Percentiles rank a stretch among this genome's conserved stretches.
Evolutionary conservation across 495 filamentous ascomycete species (phyloP).

Genomic region (Daldinia childiae): DNA sequence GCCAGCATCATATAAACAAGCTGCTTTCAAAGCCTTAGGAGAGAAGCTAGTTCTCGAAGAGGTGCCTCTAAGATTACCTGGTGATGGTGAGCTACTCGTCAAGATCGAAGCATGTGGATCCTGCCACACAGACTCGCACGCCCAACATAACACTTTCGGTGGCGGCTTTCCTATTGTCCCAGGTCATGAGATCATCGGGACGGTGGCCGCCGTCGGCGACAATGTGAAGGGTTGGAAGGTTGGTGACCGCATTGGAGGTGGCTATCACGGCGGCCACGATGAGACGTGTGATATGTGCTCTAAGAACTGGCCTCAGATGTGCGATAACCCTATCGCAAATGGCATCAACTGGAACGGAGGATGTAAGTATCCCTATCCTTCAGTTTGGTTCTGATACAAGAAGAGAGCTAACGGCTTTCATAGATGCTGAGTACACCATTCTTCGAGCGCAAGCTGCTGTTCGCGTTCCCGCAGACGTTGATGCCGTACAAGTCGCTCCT

Average conservation of each 20-base stretch:
- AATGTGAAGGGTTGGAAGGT: constrained; percentile 53
- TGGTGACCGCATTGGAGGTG: constrained; percentile 58
- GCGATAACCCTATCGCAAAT: constrained; percentile 59
- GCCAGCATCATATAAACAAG: constrained; percentile 51
- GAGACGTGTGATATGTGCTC: constrained; percentile 56
- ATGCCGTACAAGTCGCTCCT: constrained; percentile 67
- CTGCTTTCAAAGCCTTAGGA: constrained; percentile 47
- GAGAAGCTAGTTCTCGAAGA: constrained; percentile 47
- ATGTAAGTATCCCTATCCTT: constrained; percentile 37
- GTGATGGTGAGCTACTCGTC: constrained; percentile 49
- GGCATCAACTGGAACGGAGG: constrained; percentile 62
- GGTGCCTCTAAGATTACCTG: constrained; percentile 41
- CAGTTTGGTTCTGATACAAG: background rate
- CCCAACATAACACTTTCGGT: constrained; percentile 47
- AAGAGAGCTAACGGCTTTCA: background rate
- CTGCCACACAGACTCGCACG: constrained; percentile 50
- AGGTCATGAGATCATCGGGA: constrained; percentile 62
- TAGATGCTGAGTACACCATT: constrained; percentile 68
- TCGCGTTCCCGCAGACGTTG: constrained; percentile 62
- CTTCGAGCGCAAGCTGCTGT: constrained; percentile 68
- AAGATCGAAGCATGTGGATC: constrained; percentile 59
- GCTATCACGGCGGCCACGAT: constrained; percentile 58
- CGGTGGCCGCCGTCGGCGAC: constrained; percentile 58
- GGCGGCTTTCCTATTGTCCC: constrained; percentile 59
- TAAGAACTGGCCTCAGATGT: constrained; percentile 62